These are phyloP conservation scores for Russula ochroleuca DNA, from an alignment of 768 basidiomycete species.

Conservation along the genomic window DNA sequence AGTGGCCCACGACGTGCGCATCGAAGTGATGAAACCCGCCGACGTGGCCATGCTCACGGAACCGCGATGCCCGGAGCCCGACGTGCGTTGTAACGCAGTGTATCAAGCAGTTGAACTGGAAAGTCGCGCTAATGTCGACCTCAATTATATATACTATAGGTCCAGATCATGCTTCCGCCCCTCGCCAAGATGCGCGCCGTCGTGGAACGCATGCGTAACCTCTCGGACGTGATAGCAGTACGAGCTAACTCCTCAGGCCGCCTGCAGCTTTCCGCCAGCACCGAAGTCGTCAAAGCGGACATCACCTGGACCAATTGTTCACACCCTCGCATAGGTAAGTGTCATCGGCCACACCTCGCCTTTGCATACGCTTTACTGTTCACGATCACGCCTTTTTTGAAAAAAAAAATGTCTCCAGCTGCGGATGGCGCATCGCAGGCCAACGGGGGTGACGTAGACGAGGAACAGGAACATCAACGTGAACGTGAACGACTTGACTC, in stretches of 20 bases:
- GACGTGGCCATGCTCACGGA: conserved; percentile 72
- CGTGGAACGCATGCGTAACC: conserved; percentile 64
- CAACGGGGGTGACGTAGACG: conserved; percentile 32
- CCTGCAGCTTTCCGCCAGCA: conserved; percentile 52
- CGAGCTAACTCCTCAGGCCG: conserved; percentile 62
- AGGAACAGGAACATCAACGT: conserved; percentile 27
- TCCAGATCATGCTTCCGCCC: conserved; percentile 73
- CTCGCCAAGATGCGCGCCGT: conserved; percentile 73
- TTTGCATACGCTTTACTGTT: background rate
- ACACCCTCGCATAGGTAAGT: conserved; percentile 53
- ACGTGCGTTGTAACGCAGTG: conserved; percentile 45
- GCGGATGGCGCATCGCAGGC: conserved; percentile 29
- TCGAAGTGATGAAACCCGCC: conserved; percentile 71
- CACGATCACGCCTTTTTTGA: background rate
- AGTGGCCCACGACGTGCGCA: conserved; percentile 75
- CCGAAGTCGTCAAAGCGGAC: conserved; percentile 72
- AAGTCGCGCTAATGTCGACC: background rate
- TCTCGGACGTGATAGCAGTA: conserved; percentile 66
- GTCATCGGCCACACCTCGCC: background rate
- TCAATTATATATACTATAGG: conserved; percentile 39
- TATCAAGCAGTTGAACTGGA: background rate
- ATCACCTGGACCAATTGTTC: conserved; percentile 74
- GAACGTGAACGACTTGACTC: conserved; percentile 44
- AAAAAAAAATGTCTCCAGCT: background rate
- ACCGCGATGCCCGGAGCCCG: conserved; percentile 81